Evolutionary conservation across 139 green algal species (phyloP), one percentile per base, ranked within the genome.

Genomic region (Volvox reticuliferus): DNA sequence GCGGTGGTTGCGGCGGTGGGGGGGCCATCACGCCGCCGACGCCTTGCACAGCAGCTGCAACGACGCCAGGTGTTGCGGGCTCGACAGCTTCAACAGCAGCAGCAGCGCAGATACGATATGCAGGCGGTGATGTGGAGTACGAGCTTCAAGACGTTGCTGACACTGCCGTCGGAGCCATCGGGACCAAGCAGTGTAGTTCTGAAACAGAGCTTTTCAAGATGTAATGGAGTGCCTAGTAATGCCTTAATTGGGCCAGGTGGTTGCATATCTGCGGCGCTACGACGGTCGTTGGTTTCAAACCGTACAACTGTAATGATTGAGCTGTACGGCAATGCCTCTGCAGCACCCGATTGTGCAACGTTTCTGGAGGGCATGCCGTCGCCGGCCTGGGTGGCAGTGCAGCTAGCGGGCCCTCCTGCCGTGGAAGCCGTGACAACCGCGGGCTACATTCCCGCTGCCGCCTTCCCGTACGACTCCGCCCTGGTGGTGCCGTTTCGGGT

Each of bases 261-360:
- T 55, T 86, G 79, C 79, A 24, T 86, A 16, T 86, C 79, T n/a
- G n/a, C 79, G 19, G 9, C 28, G 12, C 1, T 86, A 24, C 22
- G 26, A 6, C 26, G 28, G 79, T 73, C 79, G 50, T 86, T n/a
- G 1, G 5, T 1, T 16, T 28, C 44, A 20, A 71, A 71, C 50
- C 79, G 19, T 19, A 86, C 79, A n/a, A 73, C 50, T 28, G 26
- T 86, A 1, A 73, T 22, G 1, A 55, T 86, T 18, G 18, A 50
- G 2, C 12, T 86, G 50, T 86, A 86, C 50, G 79, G 79, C 44
- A 86, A 86, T 24, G 50, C 14, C 50, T 86, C 50, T 19, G 26
- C 44, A 0, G 79, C 50, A 9, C 0, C 79, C 3, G 79, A 24
- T 17, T 86, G 79, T n/a, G 26, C 50, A 5, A 1, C 24, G 17